Conservation (phyloP, 257 asterid species). For the Cordia subcordata region DNA sequence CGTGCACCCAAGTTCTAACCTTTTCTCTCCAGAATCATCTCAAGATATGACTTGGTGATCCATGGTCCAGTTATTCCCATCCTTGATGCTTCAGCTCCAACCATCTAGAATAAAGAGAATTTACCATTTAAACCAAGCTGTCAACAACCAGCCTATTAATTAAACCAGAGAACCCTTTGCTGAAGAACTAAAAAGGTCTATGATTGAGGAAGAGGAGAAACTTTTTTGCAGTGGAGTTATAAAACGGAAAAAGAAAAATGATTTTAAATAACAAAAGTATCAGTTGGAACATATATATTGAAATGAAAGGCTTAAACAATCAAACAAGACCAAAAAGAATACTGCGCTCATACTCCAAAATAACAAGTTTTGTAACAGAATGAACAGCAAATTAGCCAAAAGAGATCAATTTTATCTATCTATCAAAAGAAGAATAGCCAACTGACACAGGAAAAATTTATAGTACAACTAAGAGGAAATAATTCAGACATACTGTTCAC, state of each 20-base stretch:
- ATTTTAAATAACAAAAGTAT: not conserved
- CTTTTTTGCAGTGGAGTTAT: not conserved
- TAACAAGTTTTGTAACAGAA: too few species aligned
- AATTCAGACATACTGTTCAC: too few species aligned
- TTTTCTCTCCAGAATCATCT: constrained; percentile 91
- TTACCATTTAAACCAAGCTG: constrained; percentile 17
- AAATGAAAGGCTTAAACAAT: too few species aligned
- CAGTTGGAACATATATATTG: too few species aligned
- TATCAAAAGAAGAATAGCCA: too few species aligned
- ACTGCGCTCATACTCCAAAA: too few species aligned
- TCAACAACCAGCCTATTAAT: not conserved
- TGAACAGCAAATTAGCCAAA: too few species aligned
- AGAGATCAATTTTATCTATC: too few species aligned
- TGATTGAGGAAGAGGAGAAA: not conserved
- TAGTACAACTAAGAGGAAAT: too few species aligned
- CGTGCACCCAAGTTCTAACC: constrained; percentile 42
- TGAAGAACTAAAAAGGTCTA: not conserved
- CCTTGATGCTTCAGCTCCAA: constrained; percentile 86
- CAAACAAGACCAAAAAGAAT: too few species aligned
- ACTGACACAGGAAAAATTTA: too few species aligned
- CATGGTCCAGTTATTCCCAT: constrained; percentile 86
- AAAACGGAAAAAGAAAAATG: not conserved
- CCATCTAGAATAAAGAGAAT: constrained; percentile 50
- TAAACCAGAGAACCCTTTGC: not conserved
- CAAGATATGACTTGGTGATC: constrained; percentile 97